A percentile compares a stretch with the other conserved stretches of the same genome.
Conservation (phyloP, 495 filamentous ascomycete genomes). For the Antarctomyces pellizariae region DNA sequence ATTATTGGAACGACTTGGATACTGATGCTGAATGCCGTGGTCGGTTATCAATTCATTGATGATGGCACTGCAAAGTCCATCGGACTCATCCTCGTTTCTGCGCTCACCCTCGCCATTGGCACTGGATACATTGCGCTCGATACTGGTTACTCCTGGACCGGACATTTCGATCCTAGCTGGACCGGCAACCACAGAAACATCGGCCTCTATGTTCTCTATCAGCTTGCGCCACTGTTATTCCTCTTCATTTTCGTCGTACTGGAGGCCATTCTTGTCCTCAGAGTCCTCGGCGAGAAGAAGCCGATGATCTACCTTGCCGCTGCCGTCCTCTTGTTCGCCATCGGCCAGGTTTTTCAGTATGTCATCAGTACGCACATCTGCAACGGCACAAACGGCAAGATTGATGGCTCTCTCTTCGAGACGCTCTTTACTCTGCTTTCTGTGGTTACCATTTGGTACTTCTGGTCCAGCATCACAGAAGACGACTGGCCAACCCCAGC, state of each 20-base stretch:
- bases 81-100: slow-evolving; percentile 48
- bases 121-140: slow-evolving; percentile 92
- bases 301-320: slow-evolving; percentile 67
- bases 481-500: slow-evolving; percentile 82
- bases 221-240: slow-evolving; percentile 75
- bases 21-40: slow-evolving; percentile 71
- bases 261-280: slow-evolving; percentile 59
- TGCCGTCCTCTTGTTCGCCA: slow-evolving; percentile 61
- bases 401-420: slow-evolving; percentile 84
- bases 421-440: slow-evolving; percentile 75
- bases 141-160: slow-evolving; percentile 71
- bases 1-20: slow-evolving; percentile 81
- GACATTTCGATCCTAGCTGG: slow-evolving; percentile 39
- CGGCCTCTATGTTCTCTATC: slow-evolving; percentile 82
- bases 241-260: slow-evolving; percentile 62
- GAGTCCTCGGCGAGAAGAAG: slow-evolving; percentile 59
- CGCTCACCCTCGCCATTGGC: slow-evolving; percentile 52
- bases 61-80: slow-evolving; percentile 76
- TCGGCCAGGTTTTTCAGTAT: slow-evolving; percentile 89
- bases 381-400: slow-evolving; percentile 52
- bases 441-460: slow-evolving; percentile 67
- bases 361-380: slow-evolving; percentile 82
- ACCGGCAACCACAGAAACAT: slow-evolving; percentile 41
- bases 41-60: slow-evolving; percentile 84
- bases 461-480: slow-evolving; percentile 98